Evolutionary conservation across 2,329 filamentous ascomycete genomes (phyloP).

Genomic region (Exserohilum turcica): DNA sequence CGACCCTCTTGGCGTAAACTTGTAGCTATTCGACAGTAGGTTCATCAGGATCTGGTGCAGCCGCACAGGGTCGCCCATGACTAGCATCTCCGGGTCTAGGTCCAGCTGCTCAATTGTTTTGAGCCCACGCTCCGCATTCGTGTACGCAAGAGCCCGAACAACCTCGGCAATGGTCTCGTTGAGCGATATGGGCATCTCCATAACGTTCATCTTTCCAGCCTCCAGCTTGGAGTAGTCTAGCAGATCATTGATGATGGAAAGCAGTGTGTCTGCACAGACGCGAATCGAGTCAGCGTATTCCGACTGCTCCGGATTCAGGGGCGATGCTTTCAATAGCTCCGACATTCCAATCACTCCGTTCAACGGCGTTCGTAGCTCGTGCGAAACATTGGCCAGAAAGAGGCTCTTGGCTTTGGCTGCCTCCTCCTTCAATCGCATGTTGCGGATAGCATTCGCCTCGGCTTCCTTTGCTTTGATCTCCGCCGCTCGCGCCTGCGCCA

Average conservation of each 20-base stretch:
- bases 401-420: conserved; percentile 83
- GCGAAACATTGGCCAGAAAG: conserved; percentile 64
- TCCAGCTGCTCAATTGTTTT: conserved; percentile 63
- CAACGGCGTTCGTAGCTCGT: conserved; percentile 63
- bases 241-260: conserved; percentile 60
- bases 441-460: conserved; percentile 75
- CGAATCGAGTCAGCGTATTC: conserved; percentile 68
- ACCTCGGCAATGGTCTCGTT: conserved; percentile 67
- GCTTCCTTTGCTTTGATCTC: conserved; percentile 78
- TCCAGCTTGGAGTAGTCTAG: conserved; percentile 60
- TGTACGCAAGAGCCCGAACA: conserved; percentile 66
- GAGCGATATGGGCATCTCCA: conserved; percentile 58
- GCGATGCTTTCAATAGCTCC: conserved; percentile 64
- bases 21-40: conserved; percentile 88
- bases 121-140: conserved; percentile 64
- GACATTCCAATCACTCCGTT: conserved; percentile 64
- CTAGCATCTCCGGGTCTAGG: conserved; percentile 60
- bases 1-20: conserved; percentile 86
- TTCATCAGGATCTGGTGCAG: conserved; percentile 68
- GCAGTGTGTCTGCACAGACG: conserved; percentile 64
- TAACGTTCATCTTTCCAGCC: conserved; percentile 64
- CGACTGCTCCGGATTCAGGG: conserved; percentile 62
- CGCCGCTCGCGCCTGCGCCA: conserved; percentile 72
- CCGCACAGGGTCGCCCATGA: conserved; percentile 58
- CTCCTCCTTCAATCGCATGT: conserved; percentile 81